Evolutionary conservation across 2,329 filamentous ascomycete genomes (phyloP).

Genomic region (Capronia epimyces): DNA sequence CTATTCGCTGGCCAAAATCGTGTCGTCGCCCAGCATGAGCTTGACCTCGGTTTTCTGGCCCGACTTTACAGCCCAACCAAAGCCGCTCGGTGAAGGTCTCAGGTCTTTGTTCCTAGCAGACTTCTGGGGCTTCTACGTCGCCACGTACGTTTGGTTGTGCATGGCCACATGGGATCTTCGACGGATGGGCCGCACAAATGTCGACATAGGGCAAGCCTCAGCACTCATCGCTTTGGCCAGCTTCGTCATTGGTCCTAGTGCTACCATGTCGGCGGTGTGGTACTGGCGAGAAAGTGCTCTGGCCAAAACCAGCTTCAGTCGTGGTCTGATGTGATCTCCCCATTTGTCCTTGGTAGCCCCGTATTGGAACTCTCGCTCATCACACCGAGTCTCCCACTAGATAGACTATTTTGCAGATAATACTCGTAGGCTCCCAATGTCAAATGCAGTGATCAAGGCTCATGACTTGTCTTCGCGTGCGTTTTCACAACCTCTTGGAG

Average conservation of each 20-base stretch:
- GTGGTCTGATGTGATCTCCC: background rate
- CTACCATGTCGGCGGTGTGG: conserved; percentile 7
- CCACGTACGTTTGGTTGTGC: conserved; percentile 6
- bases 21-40: conserved; percentile 1
- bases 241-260: conserved; percentile 3
- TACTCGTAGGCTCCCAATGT: no score
- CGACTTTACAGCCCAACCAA: conserved; percentile 3
- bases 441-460: no score
- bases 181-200: conserved; percentile 2
- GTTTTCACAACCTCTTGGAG: no score
- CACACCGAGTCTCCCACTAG: no score
- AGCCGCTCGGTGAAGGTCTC: conserved; percentile 1
- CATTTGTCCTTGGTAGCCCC: no score
- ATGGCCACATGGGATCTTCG: conserved; percentile 6
- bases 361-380: no score
- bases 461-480: no score
- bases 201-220: background rate
- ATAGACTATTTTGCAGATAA: no score
- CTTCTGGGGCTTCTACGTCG: conserved; percentile 7
- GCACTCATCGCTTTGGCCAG: conserved; percentile 3
- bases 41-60: conserved; percentile 10
- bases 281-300: conserved; percentile 8
- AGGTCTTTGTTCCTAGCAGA: conserved; percentile 1
- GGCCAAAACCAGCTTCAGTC: conserved; percentile 3
- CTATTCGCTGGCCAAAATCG: background rate